Evolutionary conservation across 108 stramenopile species (phyloP).

Genomic region (Hondaea fermentalgiana): DNA sequence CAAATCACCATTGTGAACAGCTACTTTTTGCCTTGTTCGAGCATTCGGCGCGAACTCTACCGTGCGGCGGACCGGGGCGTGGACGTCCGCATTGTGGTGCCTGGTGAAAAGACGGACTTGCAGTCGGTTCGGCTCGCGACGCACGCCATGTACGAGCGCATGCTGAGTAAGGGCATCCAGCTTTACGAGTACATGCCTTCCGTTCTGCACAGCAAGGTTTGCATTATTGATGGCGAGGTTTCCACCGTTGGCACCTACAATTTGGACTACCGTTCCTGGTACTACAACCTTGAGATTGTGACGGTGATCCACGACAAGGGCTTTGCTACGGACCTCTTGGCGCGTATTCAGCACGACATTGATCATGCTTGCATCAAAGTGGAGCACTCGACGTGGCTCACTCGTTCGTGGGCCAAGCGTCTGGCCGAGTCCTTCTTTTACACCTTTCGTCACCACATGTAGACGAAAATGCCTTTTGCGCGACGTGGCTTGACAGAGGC

Average conservation of each 20-base stretch:
- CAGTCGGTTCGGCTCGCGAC: neutral
- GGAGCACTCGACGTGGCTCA: neutral
- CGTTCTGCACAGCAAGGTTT: neutral
- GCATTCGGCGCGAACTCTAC: slow-evolving; percentile 7
- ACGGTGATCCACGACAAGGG: neutral
- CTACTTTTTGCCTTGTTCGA: slow-evolving; percentile 7
- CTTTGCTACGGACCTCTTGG: neutral
- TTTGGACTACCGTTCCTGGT: neutral
- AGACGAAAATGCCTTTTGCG: neutral
- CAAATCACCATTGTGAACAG: neutral
- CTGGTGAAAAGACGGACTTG: neutral
- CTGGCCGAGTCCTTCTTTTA: neutral
- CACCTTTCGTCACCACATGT: slow-evolving; percentile 10
- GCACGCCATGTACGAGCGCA: slow-evolving; percentile 5
- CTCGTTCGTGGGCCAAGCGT: neutral
- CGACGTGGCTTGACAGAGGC: no score
- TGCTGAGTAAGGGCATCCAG: neutral
- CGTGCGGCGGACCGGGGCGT: slow-evolving; percentile 7
- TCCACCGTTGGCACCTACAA: neutral
- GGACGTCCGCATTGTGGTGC: neutral
- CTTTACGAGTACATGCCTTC: slow-evolving; percentile 7
- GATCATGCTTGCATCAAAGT: neutral
- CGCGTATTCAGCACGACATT: neutral
- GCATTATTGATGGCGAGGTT: neutral
- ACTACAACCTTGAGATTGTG: slow-evolving; percentile 13